Evolutionary conservation across 108 stramenopile species (phyloP).

Genomic region (Cyclotella choctawhatcheeana): DNA sequence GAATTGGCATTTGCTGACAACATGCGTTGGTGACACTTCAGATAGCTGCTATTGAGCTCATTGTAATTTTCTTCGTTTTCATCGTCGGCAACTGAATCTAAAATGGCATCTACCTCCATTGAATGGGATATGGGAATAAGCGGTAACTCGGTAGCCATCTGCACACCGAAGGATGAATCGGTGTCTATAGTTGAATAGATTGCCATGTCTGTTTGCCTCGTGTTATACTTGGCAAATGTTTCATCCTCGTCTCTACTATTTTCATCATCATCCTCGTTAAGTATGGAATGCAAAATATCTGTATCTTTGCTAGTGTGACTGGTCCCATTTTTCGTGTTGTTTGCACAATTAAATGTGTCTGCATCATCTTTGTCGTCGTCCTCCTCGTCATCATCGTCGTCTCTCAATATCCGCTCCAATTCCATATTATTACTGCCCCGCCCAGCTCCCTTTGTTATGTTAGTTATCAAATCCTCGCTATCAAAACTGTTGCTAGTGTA

Average conservation of each 20-base stretch:
- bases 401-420: slow-evolving; percentile 77
- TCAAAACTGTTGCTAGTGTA: neutral
- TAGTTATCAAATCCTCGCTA: neutral
- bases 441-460: neutral
- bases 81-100: slow-evolving; percentile 46
- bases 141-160: neutral
- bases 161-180: neutral
- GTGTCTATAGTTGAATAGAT: neutral
- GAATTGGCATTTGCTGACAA: neutral
- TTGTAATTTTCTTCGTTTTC: slow-evolving; percentile 21
- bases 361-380: slow-evolving; percentile 25
- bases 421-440: slow-evolving; percentile 42
- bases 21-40: slow-evolving; percentile 1
- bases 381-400: slow-evolving; percentile 52
- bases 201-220: neutral
- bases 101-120: slow-evolving; percentile 59
- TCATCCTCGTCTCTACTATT: slow-evolving; percentile 45
- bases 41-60: neutral
- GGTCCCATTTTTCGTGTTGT: neutral
- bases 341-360: neutral
- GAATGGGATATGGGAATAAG: slow-evolving; percentile 25
- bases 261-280: slow-evolving; percentile 74
- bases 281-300: slow-evolving; percentile 71
- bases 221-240: neutral
- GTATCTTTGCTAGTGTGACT: slow-evolving; percentile 52